phyloP scores from a whole-genome alignment of 164 flowering plant genomes.

The Dillenia suffruticosa region DNA sequence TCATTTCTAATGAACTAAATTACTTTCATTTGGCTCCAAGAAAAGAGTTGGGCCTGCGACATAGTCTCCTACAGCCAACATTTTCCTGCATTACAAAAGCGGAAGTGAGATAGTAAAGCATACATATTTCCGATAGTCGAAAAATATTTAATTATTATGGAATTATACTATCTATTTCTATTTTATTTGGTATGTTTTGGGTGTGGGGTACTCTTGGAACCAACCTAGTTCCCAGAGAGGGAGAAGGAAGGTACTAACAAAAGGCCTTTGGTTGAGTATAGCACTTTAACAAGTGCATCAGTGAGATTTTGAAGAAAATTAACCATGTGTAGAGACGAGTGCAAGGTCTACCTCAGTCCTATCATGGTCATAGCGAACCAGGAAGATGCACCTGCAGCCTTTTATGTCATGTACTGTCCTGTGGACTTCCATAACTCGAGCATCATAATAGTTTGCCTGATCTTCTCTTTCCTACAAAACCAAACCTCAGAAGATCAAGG shows the following conservation, averaged over 20 bases:
- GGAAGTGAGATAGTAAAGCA: not conserved
- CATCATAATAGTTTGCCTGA: constrained; percentile 71
- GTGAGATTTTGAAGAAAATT: not conserved
- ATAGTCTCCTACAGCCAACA: constrained; percentile 40
- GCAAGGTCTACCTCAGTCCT: constrained; percentile 40
- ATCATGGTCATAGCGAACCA: constrained; percentile 69
- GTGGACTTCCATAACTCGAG: constrained; percentile 53
- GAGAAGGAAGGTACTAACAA: not conserved
- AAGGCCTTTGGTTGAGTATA: not conserved
- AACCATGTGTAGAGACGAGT: not conserved
- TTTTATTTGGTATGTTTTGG: too few species aligned
- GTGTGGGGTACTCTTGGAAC: too few species aligned
- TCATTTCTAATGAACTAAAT: too few species aligned
- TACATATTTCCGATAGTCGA: too few species aligned
- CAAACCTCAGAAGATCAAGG: constrained; percentile 8
- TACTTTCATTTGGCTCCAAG: too few species aligned
- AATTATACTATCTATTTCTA: too few species aligned
- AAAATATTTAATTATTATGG: too few species aligned
- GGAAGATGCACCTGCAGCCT: constrained; percentile 72
- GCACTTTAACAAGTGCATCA: not conserved
- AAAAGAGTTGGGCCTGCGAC: constrained; percentile 29
- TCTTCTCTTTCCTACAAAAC: constrained; percentile 53
- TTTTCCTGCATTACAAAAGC: constrained; percentile 33
- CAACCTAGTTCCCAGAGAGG: too few species aligned
- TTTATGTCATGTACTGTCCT: constrained; percentile 60